Conservation (phyloP, 768 basidiomycete species). For the Agrocybe praecox region DNA sequence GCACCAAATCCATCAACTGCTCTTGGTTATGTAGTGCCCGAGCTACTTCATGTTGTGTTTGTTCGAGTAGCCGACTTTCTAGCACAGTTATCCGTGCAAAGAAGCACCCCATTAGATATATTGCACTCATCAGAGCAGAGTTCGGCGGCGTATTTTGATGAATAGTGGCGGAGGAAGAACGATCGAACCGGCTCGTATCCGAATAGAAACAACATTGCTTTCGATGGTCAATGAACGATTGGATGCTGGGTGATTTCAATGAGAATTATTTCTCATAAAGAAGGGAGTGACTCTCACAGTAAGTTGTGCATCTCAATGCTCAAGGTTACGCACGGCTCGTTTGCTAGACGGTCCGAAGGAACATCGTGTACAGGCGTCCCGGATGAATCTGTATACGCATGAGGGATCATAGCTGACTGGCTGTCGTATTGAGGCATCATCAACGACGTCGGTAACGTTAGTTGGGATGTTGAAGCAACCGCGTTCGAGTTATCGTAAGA, state of each 20-base stretch:
- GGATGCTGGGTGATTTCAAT: constrained; percentile 36
- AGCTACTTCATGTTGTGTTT: constrained; percentile 51
- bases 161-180: constrained; percentile 25
- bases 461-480: constrained; percentile 1
- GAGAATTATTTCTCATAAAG: neutral
- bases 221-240: constrained; percentile 56
- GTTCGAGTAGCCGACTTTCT: constrained; percentile 50
- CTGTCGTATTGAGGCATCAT: constrained; percentile 3
- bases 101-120: constrained; percentile 61
- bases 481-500: neutral
- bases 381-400: constrained; percentile 16
- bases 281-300: constrained; percentile 16
- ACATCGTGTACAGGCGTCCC: constrained; percentile 14
- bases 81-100: constrained; percentile 49
- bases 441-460: constrained; percentile 2
- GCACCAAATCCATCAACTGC: constrained; percentile 58
- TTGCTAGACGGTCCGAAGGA: constrained; percentile 10
- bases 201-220: constrained; percentile 63
- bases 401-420: neutral
- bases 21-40: constrained; percentile 56
- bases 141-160: constrained; percentile 38
- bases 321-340: constrained; percentile 11
- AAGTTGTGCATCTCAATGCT: constrained; percentile 19
- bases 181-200: constrained; percentile 45
- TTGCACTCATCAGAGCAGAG: constrained; percentile 62